phyloP scores from a whole-genome alignment of 441 rosid genomes.

The Arabidopsis hybrid region DNA sequence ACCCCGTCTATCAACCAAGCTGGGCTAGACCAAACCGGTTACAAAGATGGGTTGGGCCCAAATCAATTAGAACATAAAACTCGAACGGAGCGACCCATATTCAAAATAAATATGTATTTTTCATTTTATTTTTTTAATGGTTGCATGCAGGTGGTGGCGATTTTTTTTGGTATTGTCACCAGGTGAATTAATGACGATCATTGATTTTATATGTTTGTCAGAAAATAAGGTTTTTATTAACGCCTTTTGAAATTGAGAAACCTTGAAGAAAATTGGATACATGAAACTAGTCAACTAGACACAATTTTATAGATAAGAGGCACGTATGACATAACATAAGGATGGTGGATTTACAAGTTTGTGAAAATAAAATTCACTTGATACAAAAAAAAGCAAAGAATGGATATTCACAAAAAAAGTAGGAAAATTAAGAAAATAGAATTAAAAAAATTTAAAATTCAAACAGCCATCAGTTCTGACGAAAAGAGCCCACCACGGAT shows the following conservation, averaged over 20 bases:
- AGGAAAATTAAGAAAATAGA: not conserved
- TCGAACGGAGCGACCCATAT: not conserved
- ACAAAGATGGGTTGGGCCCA: slow-evolving; percentile 8
- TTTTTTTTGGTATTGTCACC: not conserved
- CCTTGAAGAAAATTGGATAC: not conserved
- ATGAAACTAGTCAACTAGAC: not conserved
- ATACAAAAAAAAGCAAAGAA: not conserved
- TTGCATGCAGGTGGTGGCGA: not conserved
- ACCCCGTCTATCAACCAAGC: not conserved
- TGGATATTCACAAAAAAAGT: not conserved
- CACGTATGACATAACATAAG: not conserved
- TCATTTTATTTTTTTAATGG: not conserved
- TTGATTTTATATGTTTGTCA: not conserved
- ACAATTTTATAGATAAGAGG: not conserved
- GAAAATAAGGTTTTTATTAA: not conserved
- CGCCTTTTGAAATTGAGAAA: not conserved
- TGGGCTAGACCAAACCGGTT: not conserved
- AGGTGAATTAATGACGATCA: not conserved
- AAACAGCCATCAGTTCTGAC: slow-evolving; percentile 28
- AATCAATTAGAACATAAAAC: not conserved
- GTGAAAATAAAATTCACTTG: not conserved
- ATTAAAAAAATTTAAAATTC: not conserved
- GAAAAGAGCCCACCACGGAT: slow-evolving; percentile 6
- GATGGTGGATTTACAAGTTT: not conserved
- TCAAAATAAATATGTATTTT: not conserved